Evolutionary conservation across 106 monocot genomes (phyloP).

Genomic region (Dioscorea zingiberensis): DNA sequence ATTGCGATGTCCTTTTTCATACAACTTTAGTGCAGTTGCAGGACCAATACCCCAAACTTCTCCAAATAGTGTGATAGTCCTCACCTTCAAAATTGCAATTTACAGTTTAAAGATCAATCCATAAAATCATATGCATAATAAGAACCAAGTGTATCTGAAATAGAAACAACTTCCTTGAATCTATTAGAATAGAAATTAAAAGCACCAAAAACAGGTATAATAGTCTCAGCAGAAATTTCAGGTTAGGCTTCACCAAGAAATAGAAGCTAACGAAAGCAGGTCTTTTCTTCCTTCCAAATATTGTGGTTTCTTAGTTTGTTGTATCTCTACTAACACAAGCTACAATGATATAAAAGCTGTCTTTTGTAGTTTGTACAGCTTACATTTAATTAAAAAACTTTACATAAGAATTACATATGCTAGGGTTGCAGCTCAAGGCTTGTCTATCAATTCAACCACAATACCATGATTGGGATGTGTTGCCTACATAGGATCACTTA

Average conservation of each 20-base stretch:
- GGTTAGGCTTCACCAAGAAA: neutral
- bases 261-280: neutral
- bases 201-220: neutral
- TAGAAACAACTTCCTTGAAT: neutral
- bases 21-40: conserved; percentile 87
- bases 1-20: conserved; percentile 90
- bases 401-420: too few species aligned
- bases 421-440: too few species aligned
- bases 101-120: neutral
- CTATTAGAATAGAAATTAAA: neutral
- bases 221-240: neutral
- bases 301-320: too few species aligned
- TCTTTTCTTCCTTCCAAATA: too few species aligned
- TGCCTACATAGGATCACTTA: neutral
- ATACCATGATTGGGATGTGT: neutral
- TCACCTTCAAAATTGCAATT: conserved; percentile 42
- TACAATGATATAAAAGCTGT: too few species aligned
- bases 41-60: conserved; percentile 99
- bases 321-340: too few species aligned
- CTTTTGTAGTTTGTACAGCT: too few species aligned
- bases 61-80: conserved; percentile 72
- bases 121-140: neutral
- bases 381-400: too few species aligned
- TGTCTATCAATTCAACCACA: too few species aligned
- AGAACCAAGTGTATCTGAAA: neutral